These are phyloP conservation scores for Colletotrichum chlorophyti DNA, from an alignment of 2,329 filamentous ascomycete species.

Conservation along the genomic window DNA sequence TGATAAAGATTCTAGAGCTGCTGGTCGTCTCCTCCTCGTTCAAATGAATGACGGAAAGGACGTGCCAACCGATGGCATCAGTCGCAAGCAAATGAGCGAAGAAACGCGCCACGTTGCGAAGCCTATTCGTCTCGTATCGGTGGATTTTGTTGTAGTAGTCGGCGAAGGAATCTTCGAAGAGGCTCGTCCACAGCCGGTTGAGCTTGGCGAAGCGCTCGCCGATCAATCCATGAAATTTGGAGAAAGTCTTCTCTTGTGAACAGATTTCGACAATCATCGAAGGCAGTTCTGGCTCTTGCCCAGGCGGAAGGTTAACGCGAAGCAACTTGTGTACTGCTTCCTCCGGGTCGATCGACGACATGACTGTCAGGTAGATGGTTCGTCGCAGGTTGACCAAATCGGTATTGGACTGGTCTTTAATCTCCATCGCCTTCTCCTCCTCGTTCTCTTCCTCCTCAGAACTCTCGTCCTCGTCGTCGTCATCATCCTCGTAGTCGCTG, in stretches of 20 bases:
- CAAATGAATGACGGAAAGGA: conserved; percentile 81
- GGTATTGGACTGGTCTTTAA: conserved; percentile 97
- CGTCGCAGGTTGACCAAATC: conserved; percentile 92
- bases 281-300: conserved; percentile 87
- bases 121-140: conserved; percentile 92
- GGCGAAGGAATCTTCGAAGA: conserved; percentile 88
- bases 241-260: conserved; percentile 95
- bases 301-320: conserved; percentile 86
- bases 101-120: conserved; percentile 93
- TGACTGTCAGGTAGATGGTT: conserved; percentile 97
- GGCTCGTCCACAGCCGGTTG: conserved; percentile 90
- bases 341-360: conserved; percentile 94
- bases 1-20: conserved; percentile 96
- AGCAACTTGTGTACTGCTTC: conserved; percentile 98
- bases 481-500: conserved; percentile 81
- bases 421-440: conserved; percentile 85
- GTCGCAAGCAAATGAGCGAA: conserved; percentile 90
- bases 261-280: conserved; percentile 98
- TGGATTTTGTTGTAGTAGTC: conserved; percentile 99
- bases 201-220: conserved; percentile 96
- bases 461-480: conserved; percentile 68
- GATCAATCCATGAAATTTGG: conserved; percentile 95
- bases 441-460: conserved; percentile 76
- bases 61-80: conserved; percentile 92
- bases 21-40: conserved; percentile 98